Evolutionary conservation across 805 yeast species (phyloP), one percentile per base, ranked within the genome.

Genomic region (Wickerhamiella dianesei): DNA sequence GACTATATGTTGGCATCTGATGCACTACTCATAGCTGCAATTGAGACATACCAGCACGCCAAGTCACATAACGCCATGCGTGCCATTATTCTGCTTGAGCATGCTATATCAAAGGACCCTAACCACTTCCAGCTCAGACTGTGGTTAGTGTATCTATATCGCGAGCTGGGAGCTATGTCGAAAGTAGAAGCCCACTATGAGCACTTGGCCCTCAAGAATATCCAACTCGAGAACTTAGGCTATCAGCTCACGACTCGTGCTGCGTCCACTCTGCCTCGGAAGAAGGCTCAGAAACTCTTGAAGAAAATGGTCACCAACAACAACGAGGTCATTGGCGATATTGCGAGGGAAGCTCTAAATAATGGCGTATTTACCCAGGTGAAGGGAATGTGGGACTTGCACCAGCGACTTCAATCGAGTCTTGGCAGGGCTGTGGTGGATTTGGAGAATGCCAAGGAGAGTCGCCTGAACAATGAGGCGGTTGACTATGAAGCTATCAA

Each of bases 1-100:
- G 95, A 87, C 59, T 82, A 80, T 59, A 81, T 79, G 51, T 59
- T 76, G 2, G 83, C 82, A 4, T 78, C 81, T 50, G 85, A 80
- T 46, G 72, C 83, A 42, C 61, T 83, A 8, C 59, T 86, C 4
- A 61, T 80, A 43, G 74, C 79, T 1, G 70, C 78, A 0, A 63
- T 72, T 57, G 61, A 63, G 1, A 47, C 65, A 14, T 59, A 63
- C 35, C 52, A 53, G 2, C n/a, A 17, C 13, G 2, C 61, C 32
- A 51, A 50, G 3, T 12, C 22, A 6, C 14, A 25, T 35, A 21
- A 43, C 6, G 42, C 19, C 35, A 21, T 35, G 25, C 50, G 48
- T 3, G 67, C 76, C 5, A 66, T 80, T 8, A 55, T 74, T 1
- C 60, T 82, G 3, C 64, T 88, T n/a, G 86, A 82, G 56, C 61